Evolutionary conservation across 345 rosid genomes (phyloP).

Genomic region (Isatis tinctoria): DNA sequence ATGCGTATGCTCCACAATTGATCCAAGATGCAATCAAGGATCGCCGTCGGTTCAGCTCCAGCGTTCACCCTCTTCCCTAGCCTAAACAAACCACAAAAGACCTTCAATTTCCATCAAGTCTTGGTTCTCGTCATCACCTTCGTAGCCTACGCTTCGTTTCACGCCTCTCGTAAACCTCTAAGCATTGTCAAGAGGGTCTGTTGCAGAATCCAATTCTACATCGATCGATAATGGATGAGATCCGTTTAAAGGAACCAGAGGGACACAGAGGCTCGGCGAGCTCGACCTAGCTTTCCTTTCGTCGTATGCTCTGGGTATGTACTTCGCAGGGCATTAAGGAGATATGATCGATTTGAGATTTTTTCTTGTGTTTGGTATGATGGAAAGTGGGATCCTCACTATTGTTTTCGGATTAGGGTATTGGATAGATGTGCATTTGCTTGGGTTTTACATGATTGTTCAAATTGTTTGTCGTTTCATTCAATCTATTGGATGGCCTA

Average conservation of each 20-base stretch:
- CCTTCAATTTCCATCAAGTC: slow-evolving; percentile 64
- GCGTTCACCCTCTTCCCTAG: slow-evolving; percentile 50
- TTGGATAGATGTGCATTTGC: slow-evolving; percentile 65
- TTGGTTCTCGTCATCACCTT: slow-evolving; percentile 58
- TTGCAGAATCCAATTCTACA: slow-evolving; percentile 24
- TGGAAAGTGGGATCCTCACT: slow-evolving; percentile 79
- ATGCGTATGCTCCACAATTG: not conserved
- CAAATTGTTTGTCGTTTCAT: slow-evolving; percentile 78
- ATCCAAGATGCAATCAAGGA: slow-evolving; percentile 36
- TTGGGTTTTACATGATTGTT: slow-evolving; percentile 52
- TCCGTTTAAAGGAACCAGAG: slow-evolving; percentile 65
- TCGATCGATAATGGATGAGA: slow-evolving; percentile 61
- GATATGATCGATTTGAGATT: slow-evolving; percentile 78
- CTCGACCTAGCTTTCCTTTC: slow-evolving; percentile 84
- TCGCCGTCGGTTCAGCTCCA: slow-evolving; percentile 43
- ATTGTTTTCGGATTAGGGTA: slow-evolving; percentile 72
- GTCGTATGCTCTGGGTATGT: slow-evolving; percentile 75
- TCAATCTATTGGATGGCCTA: slow-evolving; percentile 99
- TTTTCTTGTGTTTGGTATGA: slow-evolving; percentile 90
- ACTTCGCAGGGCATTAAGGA: slow-evolving; percentile 79
- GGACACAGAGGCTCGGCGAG: slow-evolving; percentile 79
- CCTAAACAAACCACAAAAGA: slow-evolving; percentile 56
- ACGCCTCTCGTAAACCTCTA: slow-evolving; percentile 93
- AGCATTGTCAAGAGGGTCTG: slow-evolving; percentile 81
- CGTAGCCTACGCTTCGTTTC: slow-evolving; percentile 84